phyloP scores from a whole-genome alignment of 2,329 filamentous ascomycete species.

The Aspergillus chevalieri region DNA sequence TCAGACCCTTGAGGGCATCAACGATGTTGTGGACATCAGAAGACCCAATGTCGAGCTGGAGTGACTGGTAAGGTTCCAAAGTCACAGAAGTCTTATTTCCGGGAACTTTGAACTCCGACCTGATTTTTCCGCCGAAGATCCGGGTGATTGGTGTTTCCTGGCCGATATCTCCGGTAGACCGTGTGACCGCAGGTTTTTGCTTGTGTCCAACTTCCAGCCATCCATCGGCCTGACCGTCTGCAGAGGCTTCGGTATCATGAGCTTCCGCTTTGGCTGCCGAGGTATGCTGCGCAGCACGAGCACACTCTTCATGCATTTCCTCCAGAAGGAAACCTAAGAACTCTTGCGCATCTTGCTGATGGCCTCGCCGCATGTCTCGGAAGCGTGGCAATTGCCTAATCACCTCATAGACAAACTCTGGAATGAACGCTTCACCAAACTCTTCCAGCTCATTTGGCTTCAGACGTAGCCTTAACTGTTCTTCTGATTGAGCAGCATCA shows the following conservation, averaged over 20 bases:
- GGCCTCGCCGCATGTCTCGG: constrained; percentile 87
- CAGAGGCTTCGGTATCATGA: constrained; percentile 22
- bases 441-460: constrained; percentile 81
- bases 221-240: constrained; percentile 49
- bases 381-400: constrained; percentile 83
- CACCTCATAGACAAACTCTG: constrained; percentile 91
- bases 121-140: constrained; percentile 86
- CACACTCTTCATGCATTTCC: constrained; percentile 87
- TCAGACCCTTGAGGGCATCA: constrained; percentile 80
- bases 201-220: constrained; percentile 94
- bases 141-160: constrained; percentile 79
- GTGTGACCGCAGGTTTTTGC: constrained; percentile 78
- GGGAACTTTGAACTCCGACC: constrained; percentile 81
- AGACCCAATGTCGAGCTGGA: constrained; percentile 90
- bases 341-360: constrained; percentile 96
- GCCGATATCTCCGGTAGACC: constrained; percentile 69
- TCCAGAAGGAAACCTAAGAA: constrained; percentile 91
- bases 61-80: constrained; percentile 83
- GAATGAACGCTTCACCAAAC: constrained; percentile 84
- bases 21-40: constrained; percentile 82
- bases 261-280: constrained; percentile 38
- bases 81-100: constrained; percentile 88
- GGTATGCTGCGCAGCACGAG: constrained; percentile 61
- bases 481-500: constrained; percentile 66
- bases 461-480: constrained; percentile 65